Conservation (phyloP, 1,284 basidiomycete species). For the Pseudozyma hubeiensis region DNA sequence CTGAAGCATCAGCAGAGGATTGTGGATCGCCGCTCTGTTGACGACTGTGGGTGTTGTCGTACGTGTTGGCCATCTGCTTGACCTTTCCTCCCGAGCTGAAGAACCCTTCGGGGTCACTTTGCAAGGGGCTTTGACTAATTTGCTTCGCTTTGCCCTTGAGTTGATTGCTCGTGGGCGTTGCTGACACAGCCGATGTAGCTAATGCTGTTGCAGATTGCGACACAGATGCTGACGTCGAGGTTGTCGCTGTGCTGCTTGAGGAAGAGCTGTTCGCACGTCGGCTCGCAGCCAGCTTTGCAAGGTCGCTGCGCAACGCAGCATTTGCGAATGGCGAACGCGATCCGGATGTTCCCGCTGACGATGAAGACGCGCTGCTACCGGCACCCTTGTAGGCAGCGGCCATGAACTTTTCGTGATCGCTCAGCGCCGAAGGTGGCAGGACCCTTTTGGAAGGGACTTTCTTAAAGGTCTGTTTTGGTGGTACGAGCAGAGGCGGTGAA, state of each 20-base stretch:
- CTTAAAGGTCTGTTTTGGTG: slow-evolving; percentile 36
- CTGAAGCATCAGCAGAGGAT: background rate
- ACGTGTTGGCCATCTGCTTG: slow-evolving; percentile 4
- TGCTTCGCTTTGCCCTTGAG: slow-evolving; percentile 20
- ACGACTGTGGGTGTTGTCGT: slow-evolving; percentile 6
- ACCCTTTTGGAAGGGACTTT: slow-evolving; percentile 29
- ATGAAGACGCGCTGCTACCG: background rate
- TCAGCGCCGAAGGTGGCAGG: slow-evolving; percentile 38
- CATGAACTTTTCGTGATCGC: slow-evolving; percentile 48
- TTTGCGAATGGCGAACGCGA: slow-evolving; percentile 3
- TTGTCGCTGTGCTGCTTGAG: slow-evolving; percentile 16
- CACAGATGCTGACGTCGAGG: background rate
- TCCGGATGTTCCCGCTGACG: background rate
- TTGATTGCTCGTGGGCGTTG: background rate
- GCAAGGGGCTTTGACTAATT: slow-evolving; percentile 6
- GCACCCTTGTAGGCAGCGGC: slow-evolving; percentile 16
- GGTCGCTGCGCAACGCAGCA: slow-evolving; percentile 18
- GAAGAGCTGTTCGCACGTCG: slow-evolving; percentile 26
- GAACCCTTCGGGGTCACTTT: slow-evolving; percentile 20
- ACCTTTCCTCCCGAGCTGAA: slow-evolving; percentile 19
- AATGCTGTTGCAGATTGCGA: slow-evolving; percentile 5
- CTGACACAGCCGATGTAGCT: slow-evolving; percentile 12
- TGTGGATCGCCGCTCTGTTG: slow-evolving; percentile 7
- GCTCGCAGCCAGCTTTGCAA: slow-evolving; percentile 25
- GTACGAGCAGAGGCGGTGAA: slow-evolving; percentile 40